Conservation (phyloP, 345 rosid genomes). For the Angophora floribunda region DNA sequence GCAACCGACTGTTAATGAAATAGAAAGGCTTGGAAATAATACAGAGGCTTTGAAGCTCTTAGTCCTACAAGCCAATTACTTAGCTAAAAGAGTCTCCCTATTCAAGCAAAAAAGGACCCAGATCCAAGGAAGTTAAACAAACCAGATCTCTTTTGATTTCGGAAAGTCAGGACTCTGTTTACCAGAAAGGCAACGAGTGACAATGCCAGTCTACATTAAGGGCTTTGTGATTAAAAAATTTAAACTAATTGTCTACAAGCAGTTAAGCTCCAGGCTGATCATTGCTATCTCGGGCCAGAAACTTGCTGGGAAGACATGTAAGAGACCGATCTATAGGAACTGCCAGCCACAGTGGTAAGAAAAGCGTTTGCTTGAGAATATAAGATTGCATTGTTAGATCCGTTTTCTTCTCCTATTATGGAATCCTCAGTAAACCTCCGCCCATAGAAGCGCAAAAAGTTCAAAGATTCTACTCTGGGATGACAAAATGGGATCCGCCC, state of each 20-base stretch:
- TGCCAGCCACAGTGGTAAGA: conserved; percentile 18
- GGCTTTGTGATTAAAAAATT: neutral
- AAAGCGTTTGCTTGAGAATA: conserved; percentile 22
- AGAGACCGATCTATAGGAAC: conserved; percentile 27
- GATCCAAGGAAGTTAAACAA: neutral
- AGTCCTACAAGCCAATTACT: neutral
- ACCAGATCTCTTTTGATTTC: neutral
- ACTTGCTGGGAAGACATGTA: conserved; percentile 72
- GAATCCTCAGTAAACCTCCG: conserved; percentile 75
- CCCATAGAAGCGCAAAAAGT: conserved; percentile 78
- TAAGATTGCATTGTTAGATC: conserved; percentile 13
- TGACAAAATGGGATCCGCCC: conserved; percentile 46
- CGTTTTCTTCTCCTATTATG: conserved; percentile 24
- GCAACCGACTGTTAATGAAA: neutral
- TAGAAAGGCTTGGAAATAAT: neutral
- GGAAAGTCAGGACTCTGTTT: neutral
- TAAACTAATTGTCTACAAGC: neutral
- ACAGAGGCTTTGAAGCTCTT: neutral
- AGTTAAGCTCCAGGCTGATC: neutral
- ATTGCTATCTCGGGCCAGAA: conserved; percentile 72
- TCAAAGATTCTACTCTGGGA: conserved; percentile 71
- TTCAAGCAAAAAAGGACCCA: neutral
- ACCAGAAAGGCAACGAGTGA: neutral
- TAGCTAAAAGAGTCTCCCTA: neutral
- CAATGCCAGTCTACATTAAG: neutral